phyloP scores from a whole-genome alignment of 208 protist genomes.

The Porcisia hertigi region DNA sequence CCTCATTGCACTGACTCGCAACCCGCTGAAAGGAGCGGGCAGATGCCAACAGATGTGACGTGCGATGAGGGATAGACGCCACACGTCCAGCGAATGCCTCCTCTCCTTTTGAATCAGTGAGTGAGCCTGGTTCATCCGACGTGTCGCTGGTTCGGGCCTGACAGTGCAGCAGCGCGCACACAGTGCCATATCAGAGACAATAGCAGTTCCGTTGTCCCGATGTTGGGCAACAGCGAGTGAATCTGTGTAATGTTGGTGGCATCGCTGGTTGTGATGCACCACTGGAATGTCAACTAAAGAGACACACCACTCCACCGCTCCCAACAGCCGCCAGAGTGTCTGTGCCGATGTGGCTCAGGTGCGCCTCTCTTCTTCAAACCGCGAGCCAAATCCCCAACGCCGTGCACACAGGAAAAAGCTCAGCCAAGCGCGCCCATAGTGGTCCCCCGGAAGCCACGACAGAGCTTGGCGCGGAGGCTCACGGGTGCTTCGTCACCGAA shows the following conservation, averaged over 20 bases:
- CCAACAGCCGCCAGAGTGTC: not conserved
- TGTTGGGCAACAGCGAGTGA: not conserved
- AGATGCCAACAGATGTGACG: constrained; percentile 4
- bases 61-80: constrained; percentile 10
- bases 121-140: not conserved
- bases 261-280: not conserved
- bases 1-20: not conserved
- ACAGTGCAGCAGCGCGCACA: constrained; percentile 3
- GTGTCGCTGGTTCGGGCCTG: not conserved
- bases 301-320: not conserved
- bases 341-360: not conserved
- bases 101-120: not conserved
- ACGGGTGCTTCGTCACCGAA: constrained; percentile 7
- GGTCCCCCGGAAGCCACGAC: not conserved
- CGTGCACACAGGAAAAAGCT: not conserved
- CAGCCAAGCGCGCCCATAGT: not conserved
- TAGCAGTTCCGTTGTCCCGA: not conserved
- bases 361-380: not conserved
- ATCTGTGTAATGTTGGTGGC: not conserved
- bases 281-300: not conserved
- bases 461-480: not conserved
- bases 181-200: constrained; percentile 3
- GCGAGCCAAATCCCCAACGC: not conserved
- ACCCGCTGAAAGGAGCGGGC: not conserved
- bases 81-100: not conserved